Percentiles rank a stretch among this genome's conserved stretches.
These are phyloP conservation scores for Citrus glauca DNA, from an alignment of 345 rosid species.

Conservation along the genomic window DNA sequence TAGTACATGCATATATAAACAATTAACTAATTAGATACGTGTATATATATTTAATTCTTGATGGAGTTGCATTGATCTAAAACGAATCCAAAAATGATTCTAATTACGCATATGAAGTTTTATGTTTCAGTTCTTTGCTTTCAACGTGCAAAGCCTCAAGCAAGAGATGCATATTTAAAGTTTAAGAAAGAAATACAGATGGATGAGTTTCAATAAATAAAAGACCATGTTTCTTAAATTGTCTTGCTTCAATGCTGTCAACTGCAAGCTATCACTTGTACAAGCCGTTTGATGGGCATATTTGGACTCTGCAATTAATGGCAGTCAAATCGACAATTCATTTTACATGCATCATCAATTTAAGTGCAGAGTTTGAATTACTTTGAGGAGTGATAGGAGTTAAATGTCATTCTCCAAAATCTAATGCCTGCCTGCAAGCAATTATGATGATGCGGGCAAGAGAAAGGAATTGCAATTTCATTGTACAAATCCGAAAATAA, in stretches of 20 bases:
- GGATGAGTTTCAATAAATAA: neutral
- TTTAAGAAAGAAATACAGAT: neutral
- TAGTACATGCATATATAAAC: no score
- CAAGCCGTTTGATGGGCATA: neutral
- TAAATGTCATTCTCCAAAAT: neutral
- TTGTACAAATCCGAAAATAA: neutral
- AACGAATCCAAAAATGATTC: neutral
- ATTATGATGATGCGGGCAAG: slow-evolving; percentile 13
- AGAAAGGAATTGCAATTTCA: neutral
- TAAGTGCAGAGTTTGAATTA: neutral
- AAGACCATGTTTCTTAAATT: neutral
- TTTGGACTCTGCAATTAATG: neutral
- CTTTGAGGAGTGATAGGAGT: no score
- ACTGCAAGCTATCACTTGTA: neutral
- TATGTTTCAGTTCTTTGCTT: neutral
- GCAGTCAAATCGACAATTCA: neutral
- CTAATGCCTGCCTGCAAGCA: neutral
- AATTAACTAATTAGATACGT: neutral
- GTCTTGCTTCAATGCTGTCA: neutral
- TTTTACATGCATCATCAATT: neutral
- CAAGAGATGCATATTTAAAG: neutral
- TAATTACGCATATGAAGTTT: neutral
- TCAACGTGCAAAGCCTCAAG: slow-evolving; percentile 10
- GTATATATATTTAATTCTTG: neutral
- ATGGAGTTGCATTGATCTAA: neutral